Evolutionary conservation across 2,329 filamentous ascomycete species (phyloP), one percentile per base, ranked within the genome.

Genomic region (Bipolaris sorokiniana): DNA sequence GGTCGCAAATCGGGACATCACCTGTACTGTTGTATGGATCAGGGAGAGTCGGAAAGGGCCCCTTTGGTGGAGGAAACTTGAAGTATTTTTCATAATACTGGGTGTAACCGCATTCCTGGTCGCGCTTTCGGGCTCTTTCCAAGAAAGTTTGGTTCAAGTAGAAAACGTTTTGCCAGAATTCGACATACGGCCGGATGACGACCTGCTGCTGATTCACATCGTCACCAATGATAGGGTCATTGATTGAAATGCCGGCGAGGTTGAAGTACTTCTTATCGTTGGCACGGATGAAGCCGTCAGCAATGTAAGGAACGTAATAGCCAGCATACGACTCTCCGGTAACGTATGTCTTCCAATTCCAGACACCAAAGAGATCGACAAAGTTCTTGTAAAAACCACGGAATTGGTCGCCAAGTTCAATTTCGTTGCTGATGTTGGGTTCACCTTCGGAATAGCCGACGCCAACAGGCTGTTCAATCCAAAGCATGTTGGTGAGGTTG

Each of bases 291-390:
- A 86, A 82, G 5, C 80, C 79, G 33, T 81, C 79, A 1, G 83
- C 82, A 53, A 86, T 84, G 69, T 86, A 86, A 0, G 84, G 83
- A 4, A 85, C 81, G 62, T 85, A 86, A 61, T 73, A 76, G 15
- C 90, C 83, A 3, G 80, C 83, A 65, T 85, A 85, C 3, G 77
- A 80, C 62, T 86, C 83, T 52, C 84, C 83, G 3, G 83, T 82
- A 26, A 86, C 67, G 62, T 84, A 86, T 0, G 84, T 80, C 61
- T 83, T 82, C 66, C 78, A 80, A n/a, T 79, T 78, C 22, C 83
- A 76, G 53, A 84, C 68, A n/a, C 79, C 78, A 64, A 87, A 87
- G 5, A 79, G 79, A 33, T 83, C 77, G 38, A 84, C 72, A 63
- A 86, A 86, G 60, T 84, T 83, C 72, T 82, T 81, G 76, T 76